Base-by-base conservation (phyloP, 352 stramenopile species). In the Globisporangium radiosum region DNA sequence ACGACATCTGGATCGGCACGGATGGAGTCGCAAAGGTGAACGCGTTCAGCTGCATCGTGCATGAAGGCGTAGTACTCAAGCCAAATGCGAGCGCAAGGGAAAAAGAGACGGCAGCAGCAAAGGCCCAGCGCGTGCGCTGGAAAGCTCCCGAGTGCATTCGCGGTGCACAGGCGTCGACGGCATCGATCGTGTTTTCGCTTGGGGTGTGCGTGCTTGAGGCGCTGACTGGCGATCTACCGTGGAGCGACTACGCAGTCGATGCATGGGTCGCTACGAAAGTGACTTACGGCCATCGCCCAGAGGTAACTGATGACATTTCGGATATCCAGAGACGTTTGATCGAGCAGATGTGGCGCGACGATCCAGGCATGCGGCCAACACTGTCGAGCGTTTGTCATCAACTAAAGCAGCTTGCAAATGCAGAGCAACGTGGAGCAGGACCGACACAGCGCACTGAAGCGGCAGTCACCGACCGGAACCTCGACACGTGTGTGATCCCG, bases 141-240 rank as follows among this genome's bases (percentile, higher is more conserved):
- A 7, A 19, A 38, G 39, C 56, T 2, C 56, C 48, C 10, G 56
- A 62, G 48, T 14, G 39, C 10, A 8, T 50, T 15, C 38, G 50
- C 11, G 56, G 50, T 1, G 48, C 54, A 7, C 7, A 47, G 0
- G 25, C 39, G 38, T 17, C 56, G 7, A 15, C 47, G 2, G 56
- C 48, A 7, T 61, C 56, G 11, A 42, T 11, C 11, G 56, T 62
- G n/a, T 62, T 52, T 48, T 36, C 57, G 5, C 57, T 62, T 6
- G 48, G 38, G 15, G 51, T 51, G 4, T 51, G 48, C 13, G 37
- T 39, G 13, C 36, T 64, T 6, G 58, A 64, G 33, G 52, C 40
- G 10, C 9, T 59, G 25, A 63, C 58, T 1, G 50, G 42, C 3
- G 51, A 52, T 6, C 14, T 39, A 7, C 40, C 58, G 14, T 63